These are phyloP conservation scores for Phaeosphaeriaceae sp. DNA, from an alignment of 2,329 filamentous ascomycete genomes.

Conservation along the genomic window DNA sequence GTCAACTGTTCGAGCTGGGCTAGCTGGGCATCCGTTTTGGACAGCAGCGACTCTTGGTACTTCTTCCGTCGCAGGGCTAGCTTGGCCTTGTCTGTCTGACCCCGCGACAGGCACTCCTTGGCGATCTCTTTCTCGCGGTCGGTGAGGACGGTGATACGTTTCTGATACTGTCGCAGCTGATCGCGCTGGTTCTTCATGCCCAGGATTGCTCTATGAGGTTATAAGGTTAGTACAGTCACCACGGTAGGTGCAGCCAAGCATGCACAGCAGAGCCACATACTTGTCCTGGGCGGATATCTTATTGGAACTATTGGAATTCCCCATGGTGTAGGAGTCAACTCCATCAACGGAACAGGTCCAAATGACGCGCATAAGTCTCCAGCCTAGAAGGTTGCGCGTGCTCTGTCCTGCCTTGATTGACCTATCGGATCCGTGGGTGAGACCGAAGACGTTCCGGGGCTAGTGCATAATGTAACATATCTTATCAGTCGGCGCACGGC, in stretches of 20 bases:
- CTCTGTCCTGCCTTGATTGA: slow-evolving; percentile 34
- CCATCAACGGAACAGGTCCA: slow-evolving; percentile 26
- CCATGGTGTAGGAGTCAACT: slow-evolving; percentile 57
- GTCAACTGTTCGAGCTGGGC: slow-evolving; percentile 90
- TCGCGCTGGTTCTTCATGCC: slow-evolving; percentile 98
- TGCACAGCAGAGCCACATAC: slow-evolving; percentile 57
- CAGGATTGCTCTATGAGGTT: slow-evolving; percentile 80
- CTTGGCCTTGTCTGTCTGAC: slow-evolving; percentile 81
- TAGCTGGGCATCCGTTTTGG: slow-evolving; percentile 91
- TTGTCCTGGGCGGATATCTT: slow-evolving; percentile 84
- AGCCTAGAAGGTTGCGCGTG: slow-evolving; percentile 15
- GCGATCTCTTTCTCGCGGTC: slow-evolving; percentile 87
- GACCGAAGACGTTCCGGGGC: slow-evolving; percentile 2
- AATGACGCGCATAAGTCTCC: slow-evolving; percentile 16
- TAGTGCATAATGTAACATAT: neutral
- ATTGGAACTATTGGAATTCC: slow-evolving; percentile 67
- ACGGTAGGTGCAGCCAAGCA: slow-evolving; percentile 8
- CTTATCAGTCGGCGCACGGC: no score
- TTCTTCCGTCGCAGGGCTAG: slow-evolving; percentile 93
- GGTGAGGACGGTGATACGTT: slow-evolving; percentile 84
- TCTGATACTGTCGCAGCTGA: slow-evolving; percentile 95
- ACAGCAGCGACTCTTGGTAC: slow-evolving; percentile 88
- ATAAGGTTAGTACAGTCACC: no score
- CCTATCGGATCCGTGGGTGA: slow-evolving; percentile 11
- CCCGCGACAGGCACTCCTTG: slow-evolving; percentile 76